Base-by-base conservation (phyloP, 768 basidiomycete species). In the Hypholoma fasciculare region DNA sequence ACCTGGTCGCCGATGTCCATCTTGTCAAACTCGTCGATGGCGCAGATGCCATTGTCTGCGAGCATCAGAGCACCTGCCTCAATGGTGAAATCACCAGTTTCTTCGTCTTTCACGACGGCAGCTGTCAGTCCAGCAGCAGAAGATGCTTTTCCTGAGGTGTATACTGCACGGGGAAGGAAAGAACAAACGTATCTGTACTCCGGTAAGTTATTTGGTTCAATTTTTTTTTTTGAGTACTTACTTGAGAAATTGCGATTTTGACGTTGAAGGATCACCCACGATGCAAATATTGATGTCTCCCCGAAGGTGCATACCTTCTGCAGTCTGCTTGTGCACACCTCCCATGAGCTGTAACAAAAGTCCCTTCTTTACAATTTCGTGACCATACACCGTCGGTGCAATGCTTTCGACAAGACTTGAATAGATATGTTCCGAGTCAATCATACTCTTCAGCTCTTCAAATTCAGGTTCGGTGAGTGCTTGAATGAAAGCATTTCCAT, bases 1-100 rank as follows among this genome's bases (percentile, higher is more conserved):
- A 98, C 94, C 72, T 98, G 97, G 72, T 98, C 97, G 0, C 92
- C 88, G 52, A 98, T 87, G 71, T 98, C 96, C 97, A 99, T 99
- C 75, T 99, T 99, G 83, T 99, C 97, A 68, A 99, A 99, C 74
- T 98, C 97, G 76, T 99, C 97, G 67, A 99, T 99, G n/a, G 96
- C 96, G 69, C 97, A 99, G 70, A 98, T 98, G 7, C 97, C 97
- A 65, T 98, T 98, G 76, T 99, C 97, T 6, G 97, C 97, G 3
- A 99, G 84, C 97, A 99, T 98, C 63, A 99, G 82, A 4, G 97
- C 97, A 49, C 97, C 97, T 19, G 97, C 97, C 76, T 99, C 97
- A 68, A 98, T 98, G 0, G 97, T 98, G 76, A 98, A 99, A 69
- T 99, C 97, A 13, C 97, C 97, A 0, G 96, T 96, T 73, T 98